Evolutionary conservation across 2,329 filamentous ascomycete species (phyloP), one percentile per base, ranked within the genome.

Genomic region (Ophiocordyceps camponoti-leonardi): DNA sequence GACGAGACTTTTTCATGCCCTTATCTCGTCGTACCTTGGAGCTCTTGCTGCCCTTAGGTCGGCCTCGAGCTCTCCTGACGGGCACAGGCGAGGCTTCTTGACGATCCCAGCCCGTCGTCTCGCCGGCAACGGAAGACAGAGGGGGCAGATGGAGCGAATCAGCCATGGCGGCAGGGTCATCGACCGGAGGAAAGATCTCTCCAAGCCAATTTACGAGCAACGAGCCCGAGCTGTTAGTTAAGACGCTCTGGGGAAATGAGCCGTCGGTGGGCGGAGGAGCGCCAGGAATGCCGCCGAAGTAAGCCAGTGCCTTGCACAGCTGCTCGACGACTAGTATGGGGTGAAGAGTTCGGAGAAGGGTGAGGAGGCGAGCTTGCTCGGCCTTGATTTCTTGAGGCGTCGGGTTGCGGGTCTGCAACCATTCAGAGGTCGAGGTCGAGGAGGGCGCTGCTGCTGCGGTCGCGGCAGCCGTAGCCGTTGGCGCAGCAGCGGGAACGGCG

Each of bases 161-260:
- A 10, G 37, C 35, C 14, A 49, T 40, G 7, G 47, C 43, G 12
- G 31, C 41, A n/a, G 48, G 46, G 22, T 47, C 49, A 42, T 56
- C 47, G 59, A 57, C 46, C 33, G 61, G 64, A 18, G 76, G 76
- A 49, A 81, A 81, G 45, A 81, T 77, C 53, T 81, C 77, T 13
- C 73, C 64, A 41, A 80, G 60, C 76, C 77, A 81, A 19, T 73
- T 71, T 28, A 81, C 66, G 48, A 81, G 75, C 12, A 75, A 60
- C 19, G 68, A 67, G 1, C 77, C 77, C 1, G 69, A 61, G 3
- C 77, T 76, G 54, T 79, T 78, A 13, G 66, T 66, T 42, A 68
- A 65, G 11, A 66, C 68, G 51, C 77, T 80, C 23, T 66, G 62
- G 2, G 77, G 76, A 45, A 79, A 80, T 2, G 58, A 61, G 50